A percentile compares a stretch with the other conserved stretches of the same genome.
phyloP scores from a whole-genome alignment of 768 basidiomycete species.

The Mycena amicta region DNA sequence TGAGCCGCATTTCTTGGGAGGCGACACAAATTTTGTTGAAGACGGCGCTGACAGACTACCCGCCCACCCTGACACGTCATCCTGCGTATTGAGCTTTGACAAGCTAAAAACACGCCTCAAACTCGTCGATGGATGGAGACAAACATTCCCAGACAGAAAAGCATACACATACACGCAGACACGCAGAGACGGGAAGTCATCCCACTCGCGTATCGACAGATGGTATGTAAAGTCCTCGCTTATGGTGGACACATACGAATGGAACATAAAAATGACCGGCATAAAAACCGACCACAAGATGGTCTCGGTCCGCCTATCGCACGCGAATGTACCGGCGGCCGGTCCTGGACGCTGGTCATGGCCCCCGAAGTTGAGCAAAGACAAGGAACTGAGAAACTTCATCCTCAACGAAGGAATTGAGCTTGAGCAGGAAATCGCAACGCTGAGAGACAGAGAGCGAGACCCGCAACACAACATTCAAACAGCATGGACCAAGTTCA shows the following conservation, averaged over 20 bases:
- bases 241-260: conserved; percentile 20
- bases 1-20: conserved; percentile 36
- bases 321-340: conserved; percentile 24
- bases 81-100: conserved; percentile 16
- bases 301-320: conserved; percentile 26
- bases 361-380: conserved; percentile 23
- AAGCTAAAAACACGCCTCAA: conserved; percentile 23
- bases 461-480: background rate
- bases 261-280: conserved; percentile 25
- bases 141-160: conserved; percentile 19
- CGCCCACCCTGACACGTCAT: conserved; percentile 16
- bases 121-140: conserved; percentile 37
- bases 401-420: background rate
- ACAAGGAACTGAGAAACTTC: conserved; percentile 18
- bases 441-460: too few species aligned
- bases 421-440: background rate
- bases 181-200: background rate
- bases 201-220: conserved; percentile 37
- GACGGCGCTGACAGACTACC: conserved; percentile 40
- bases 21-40: conserved; percentile 47
- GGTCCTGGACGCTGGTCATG: conserved; percentile 37
- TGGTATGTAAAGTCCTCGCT: conserved; percentile 32
- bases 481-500: conserved; percentile 1
- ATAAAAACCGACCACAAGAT: conserved; percentile 37
- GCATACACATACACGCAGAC: conserved; percentile 32